Evolutionary conservation across 164 flowering plant genomes (phyloP), one percentile per base, ranked within the genome.

Genomic region (grape (Vitis vinifera)): DNA sequence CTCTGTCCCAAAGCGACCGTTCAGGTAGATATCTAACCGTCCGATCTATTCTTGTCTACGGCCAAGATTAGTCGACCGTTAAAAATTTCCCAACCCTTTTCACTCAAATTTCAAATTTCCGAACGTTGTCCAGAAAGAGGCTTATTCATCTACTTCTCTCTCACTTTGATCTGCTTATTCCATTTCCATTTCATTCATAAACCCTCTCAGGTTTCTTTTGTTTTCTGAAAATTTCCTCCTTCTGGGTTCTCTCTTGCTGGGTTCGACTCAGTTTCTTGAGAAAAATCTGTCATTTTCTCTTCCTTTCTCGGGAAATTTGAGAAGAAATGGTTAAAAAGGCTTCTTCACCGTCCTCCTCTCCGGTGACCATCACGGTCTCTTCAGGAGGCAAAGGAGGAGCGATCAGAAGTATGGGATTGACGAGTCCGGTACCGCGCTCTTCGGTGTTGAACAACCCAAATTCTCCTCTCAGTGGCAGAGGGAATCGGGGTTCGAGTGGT

Each of bases 291-390:
- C 44, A 13, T 23, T 13, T 16, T 56, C 27, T 19, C 48, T 56
- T 52, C 44, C 55, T 57, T 14, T 65, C 52, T 9, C 19, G 3
- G n/a, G 15, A 55, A 15, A 16, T 0, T 23, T 10, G 3, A 51
- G 62, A 29, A 30, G 77, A 78, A 71, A 88, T 85, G 91, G 89
- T 86, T 73, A 81, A 80, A 74, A 73, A 73, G 70, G 82, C 81
- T 49, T 68, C 85, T 63, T 82, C 87, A 56, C 77, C 89, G 12
- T 71, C 86, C 44, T 76, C 85, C 19, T 91, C 97, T 70, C 97
- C 93, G 44, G 97, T 91, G 76, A 90, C 84, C 8, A 85, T 89
- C 19, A 86, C 86, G 50, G 88, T 89, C 50, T 84, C 97, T 10
- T 73, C 94, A 0, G 86, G 76, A 48, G 85, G 87, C 1, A 85